Evolutionary conservation across 345 rosid genomes (phyloP), one percentile per base, ranked within the genome.

Genomic region (Corchorus capsularis): DNA sequence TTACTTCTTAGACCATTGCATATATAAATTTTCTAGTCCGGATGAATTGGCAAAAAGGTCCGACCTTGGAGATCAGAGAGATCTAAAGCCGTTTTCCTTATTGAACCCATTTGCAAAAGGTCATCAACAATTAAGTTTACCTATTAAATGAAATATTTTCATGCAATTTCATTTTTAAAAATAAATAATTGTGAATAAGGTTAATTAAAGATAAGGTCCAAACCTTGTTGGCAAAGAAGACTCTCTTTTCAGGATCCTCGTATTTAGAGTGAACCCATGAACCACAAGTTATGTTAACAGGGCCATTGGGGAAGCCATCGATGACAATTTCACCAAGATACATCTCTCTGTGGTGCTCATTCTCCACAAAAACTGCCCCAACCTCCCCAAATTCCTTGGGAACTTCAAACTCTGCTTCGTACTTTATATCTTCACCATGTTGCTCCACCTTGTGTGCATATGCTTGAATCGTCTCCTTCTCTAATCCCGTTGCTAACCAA

Each of bases 271-370:
- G 80, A 62, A 94, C 80, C 94, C 95, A 94, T 0, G 94, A 94
- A 10, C 73, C 43, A 60, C 95, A 90, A 3, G 80, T 57, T 5
- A 94, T 71, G 68, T 19, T 83, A 22, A 92, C 62, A 0, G 83
- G 43, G n/a, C 89, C 92, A 8, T 22, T 3, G 0, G 22, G 69
- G 15, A 84, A 49, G 12, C 94, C 93, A 11, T 87, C 77, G 35
- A 92, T 84, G 41, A 78, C 76, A 7, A 94, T 79, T 8, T 85
- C 84, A 54, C 78, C 76, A n/a, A 94, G 4, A 66, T 53, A 81
- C 83, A 92, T 90, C 87, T 94, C 98, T 60, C 63, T 80, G 45
- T 84, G 91, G 83, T 92, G 93, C 78, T 89, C 90, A 75, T 93
- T 93, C 80, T 90, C 93, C 55, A 93, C 80, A 0, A 73, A 10